phyloP scores from a whole-genome alignment of 305 asterid species.

The Solanum hybrid region DNA sequence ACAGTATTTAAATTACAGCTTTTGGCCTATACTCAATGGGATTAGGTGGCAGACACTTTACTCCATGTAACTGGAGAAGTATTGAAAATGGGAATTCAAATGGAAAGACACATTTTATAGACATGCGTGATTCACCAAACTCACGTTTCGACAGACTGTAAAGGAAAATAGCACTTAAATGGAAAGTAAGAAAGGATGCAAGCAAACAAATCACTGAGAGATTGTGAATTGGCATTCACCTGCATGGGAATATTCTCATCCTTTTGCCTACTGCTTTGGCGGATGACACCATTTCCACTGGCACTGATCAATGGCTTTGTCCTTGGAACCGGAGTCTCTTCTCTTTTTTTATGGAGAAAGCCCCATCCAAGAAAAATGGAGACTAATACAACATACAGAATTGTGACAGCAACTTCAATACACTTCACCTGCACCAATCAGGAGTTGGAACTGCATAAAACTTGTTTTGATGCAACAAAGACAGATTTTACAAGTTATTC shows the following conservation, averaged over 20 bases:
- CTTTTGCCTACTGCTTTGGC: constrained; percentile 67
- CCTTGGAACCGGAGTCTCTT: constrained; percentile 41
- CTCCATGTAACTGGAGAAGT: not conserved
- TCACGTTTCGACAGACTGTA: not conserved
- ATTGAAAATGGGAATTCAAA: not conserved
- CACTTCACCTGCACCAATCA: constrained; percentile 78
- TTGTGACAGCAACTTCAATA: constrained; percentile 73
- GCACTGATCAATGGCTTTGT: constrained; percentile 74
- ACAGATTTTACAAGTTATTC: not conserved
- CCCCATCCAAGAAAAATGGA: constrained; percentile 95
- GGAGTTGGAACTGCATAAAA: constrained; percentile 2
- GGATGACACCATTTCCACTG: constrained; percentile 61
- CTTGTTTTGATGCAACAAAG: not conserved
- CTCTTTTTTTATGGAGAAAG: constrained; percentile 55
- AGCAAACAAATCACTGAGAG: not conserved
- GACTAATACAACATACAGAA: constrained; percentile 56
- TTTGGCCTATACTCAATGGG: not conserved
- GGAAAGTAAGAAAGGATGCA: not conserved
- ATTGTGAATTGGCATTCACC: constrained; percentile 30
- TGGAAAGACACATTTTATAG: not conserved
- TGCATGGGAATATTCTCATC: constrained; percentile 96
- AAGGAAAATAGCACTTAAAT: not conserved
- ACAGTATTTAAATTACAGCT: not conserved
- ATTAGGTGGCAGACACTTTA: not conserved
- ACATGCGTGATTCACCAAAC: not conserved